Evolutionary conservation across 2,329 filamentous ascomycete species (phyloP), one percentile per base, ranked within the genome.

Genomic region (Corynespora cassiicola): DNA sequence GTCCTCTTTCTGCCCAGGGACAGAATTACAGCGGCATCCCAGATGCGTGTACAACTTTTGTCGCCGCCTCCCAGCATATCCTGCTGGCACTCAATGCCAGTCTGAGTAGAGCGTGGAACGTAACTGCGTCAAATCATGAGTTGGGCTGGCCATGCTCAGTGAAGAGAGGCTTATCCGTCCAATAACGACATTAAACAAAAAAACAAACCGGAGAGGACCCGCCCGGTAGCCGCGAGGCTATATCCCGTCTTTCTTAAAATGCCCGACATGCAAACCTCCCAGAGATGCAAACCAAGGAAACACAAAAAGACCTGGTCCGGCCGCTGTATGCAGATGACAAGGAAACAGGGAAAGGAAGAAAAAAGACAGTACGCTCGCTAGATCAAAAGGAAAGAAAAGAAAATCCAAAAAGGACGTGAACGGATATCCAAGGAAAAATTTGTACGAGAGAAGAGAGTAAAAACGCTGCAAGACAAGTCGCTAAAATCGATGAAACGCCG

Each of bases 401-500:
- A 69, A n/a, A n/a, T n/a, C n/a, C n/a, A n/a, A n/a, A n/a, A n/a
- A n/a, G n/a, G n/a, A n/a, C n/a, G n/a, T n/a, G n/a, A n/a, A 63
- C 65, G 69, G 68, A 69, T 70, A 70, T 71, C 66, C 56, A 66
- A 65, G 51, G 61, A 67, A 60, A 55, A 59, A 59, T 59, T 52
- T 58, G 58, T 63, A 61, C 58, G 56, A 56, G 54, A 63, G 61
- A 71, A 62, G 61, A 68, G 66, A 65, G 52, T 33, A 59, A 35
- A 51, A 45, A 17, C 28, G 24, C 32, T 36, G 21, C 54, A 50
- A 54, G 45, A 45, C 53, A 59, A 61, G 51, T 67, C 63, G 66
- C 64, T 69, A 69, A 66, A 73, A 67, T 70, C 67, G 66, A 70
- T 70, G 62, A 68, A 71, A 79, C 77, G 75, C 77, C 76, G 73